Base-by-base conservation (phyloP, 2,329 filamentous ascomycete genomes). In the Calonectria pseudoreteaudii region DNA sequence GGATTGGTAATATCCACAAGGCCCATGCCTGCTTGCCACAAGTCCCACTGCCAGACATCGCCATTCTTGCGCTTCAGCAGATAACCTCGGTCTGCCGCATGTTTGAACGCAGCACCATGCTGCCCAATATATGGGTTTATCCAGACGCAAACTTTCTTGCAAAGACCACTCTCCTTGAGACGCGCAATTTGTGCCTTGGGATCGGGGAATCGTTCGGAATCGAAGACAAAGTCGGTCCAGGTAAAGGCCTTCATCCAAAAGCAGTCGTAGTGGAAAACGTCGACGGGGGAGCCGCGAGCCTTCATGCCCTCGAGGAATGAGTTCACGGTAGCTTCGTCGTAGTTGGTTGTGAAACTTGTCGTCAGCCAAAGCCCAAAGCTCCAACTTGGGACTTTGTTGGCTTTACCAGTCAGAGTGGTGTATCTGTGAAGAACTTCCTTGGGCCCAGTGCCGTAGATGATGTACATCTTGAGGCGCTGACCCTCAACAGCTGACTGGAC, bases 1-100 rank as follows among this genome's bases (percentile, higher is more conserved):
- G 93, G 93, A 83, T 94, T 95, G 9, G 93, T 95, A 80, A 95
- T 93, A 80, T 95, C 93, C 18, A 95, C 87, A 2, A 95, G 85
- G 4, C 90, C 93, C 93, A 95, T 95, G 44, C 93, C 93, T 2
- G 93, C 92, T 81, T 95, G 93, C 93, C 93, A 95, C 52, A 93
- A 84, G 79, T 95, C 93, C 92, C 93, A 94, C 83, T 95, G 93
- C 91, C 91, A 95, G 28, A 94, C 85, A 74, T 93, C 91, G 16
- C 92, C 93, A 79, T 94, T 91, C 76, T 89, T 91, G 34, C 92
- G 90, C 85, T 92, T 93, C 72, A 95, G 87, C 23, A 95, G 87
- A 79, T 94, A 95, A 0, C 93, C 92, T 68, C 91, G 92, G 70
- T 91, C 88, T 50, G 89, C 90, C 50, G 92, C 93, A 74, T 91